phyloP scores from a whole-genome alignment of 2,329 filamentous ascomycete genomes.

The Cytospora leucostoma region DNA sequence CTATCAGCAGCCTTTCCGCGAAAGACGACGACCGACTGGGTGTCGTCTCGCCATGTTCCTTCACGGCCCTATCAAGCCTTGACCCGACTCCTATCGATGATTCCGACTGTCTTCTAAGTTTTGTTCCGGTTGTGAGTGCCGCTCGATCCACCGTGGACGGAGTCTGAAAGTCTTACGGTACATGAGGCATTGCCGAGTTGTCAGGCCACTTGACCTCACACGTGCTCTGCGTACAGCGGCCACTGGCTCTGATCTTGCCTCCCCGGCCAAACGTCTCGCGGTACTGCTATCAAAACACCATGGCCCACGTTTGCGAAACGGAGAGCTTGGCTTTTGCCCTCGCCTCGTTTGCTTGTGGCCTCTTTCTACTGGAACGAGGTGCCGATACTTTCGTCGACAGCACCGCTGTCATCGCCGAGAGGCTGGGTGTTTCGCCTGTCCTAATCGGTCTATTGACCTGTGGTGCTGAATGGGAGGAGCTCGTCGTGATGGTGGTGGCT shows the following conservation, averaged over 20 bases:
- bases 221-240: neutral
- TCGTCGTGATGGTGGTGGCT: conserved; percentile 50
- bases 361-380: conserved; percentile 52
- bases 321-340: conserved; percentile 44
- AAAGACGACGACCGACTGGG: no score
- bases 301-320: conserved; percentile 34
- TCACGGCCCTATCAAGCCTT: neutral
- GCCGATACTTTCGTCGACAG: conserved; percentile 55
- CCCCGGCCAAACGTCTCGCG: conserved; percentile 15
- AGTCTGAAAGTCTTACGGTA: neutral
- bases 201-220: neutral
- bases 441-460: conserved; percentile 53
- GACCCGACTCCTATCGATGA: neutral
- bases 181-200: neutral
- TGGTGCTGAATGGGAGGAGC: conserved; percentile 57
- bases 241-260: neutral
- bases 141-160: neutral
- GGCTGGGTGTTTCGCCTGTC: conserved; percentile 47
- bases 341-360: conserved; percentile 43
- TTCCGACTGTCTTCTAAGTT: neutral
- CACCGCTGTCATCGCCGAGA: conserved; percentile 47
- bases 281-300: conserved; percentile 33
- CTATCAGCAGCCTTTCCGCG: neutral
- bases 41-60: neutral
- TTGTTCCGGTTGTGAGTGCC: neutral